These are phyloP conservation scores for Claviceps digitariae DNA, from an alignment of 2,329 filamentous ascomycete genomes.

Conservation along the genomic window DNA sequence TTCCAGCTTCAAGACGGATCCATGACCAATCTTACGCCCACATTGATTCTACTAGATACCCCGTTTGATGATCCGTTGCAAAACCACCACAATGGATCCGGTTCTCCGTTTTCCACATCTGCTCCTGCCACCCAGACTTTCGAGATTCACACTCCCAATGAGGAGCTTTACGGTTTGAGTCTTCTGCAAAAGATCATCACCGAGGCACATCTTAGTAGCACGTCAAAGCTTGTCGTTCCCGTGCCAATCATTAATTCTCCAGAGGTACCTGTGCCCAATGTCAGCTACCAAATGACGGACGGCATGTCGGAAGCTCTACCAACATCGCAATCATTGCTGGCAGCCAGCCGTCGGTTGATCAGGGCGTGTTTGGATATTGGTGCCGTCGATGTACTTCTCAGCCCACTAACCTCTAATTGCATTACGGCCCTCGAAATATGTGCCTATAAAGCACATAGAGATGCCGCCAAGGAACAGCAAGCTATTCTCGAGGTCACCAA, in stretches of 20 bases:
- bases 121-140: slow-evolving; percentile 19
- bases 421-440: slow-evolving; percentile 68
- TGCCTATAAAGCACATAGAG: slow-evolving; percentile 69
- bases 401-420: slow-evolving; percentile 60
- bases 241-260: slow-evolving; percentile 38
- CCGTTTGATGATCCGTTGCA: slow-evolving; percentile 35
- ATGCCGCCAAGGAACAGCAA: slow-evolving; percentile 59
- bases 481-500: slow-evolving; percentile 58
- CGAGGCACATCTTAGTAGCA: slow-evolving; percentile 41
- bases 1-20: slow-evolving; percentile 39
- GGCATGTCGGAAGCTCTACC: slow-evolving; percentile 23
- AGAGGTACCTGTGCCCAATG: slow-evolving; percentile 13
- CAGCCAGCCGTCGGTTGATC: slow-evolving; percentile 31
- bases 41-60: slow-evolving; percentile 43
- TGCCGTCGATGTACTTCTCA: slow-evolving; percentile 72
- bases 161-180: slow-evolving; percentile 40
- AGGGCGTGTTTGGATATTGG: slow-evolving; percentile 72
- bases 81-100: slow-evolving; percentile 19
- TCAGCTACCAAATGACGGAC: slow-evolving; percentile 22
- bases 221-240: slow-evolving; percentile 42
- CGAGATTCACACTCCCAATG: slow-evolving; percentile 29
- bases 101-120: slow-evolving; percentile 33
- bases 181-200: slow-evolving; percentile 44
- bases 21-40: slow-evolving; percentile 39
- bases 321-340: slow-evolving; percentile 14